Evolutionary conservation across 2,329 filamentous ascomycete species (phyloP).

Genomic region (Claviceps maximensis): DNA sequence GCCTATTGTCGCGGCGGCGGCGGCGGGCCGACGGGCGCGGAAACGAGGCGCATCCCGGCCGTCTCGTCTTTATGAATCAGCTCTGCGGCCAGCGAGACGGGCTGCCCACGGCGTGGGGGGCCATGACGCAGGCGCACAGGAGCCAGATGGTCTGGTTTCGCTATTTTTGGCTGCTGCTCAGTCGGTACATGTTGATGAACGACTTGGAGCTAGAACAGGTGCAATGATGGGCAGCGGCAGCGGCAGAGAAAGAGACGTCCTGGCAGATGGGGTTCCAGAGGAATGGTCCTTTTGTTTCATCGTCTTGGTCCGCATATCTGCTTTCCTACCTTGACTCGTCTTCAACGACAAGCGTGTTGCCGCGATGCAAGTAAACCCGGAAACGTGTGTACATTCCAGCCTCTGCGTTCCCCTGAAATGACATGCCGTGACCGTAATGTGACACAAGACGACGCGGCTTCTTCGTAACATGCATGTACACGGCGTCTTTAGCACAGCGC

Average conservation of each 20-base stretch:
- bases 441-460: too few species aligned
- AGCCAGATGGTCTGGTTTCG: slow-evolving; percentile 99
- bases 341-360: too few species aligned
- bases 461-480: too few species aligned
- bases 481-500: too few species aligned
- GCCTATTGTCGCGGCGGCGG: slow-evolving; percentile 9
- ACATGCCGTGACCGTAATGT: too few species aligned
- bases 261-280: too few species aligned
- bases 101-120: slow-evolving; percentile 52
- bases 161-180: slow-evolving; percentile 85
- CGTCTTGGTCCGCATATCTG: too few species aligned
- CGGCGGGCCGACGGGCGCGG: slow-evolving; percentile 12
- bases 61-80: slow-evolving; percentile 59
- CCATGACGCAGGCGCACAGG: slow-evolving; percentile 81
- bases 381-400: too few species aligned
- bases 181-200: slow-evolving; percentile 92
- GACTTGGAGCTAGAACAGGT: slow-evolving; percentile 51
- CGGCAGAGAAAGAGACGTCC: background rate
- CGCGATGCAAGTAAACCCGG: too few species aligned
- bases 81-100: slow-evolving; percentile 34
- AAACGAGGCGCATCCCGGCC: slow-evolving; percentile 30
- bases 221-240: slow-evolving; percentile 5
- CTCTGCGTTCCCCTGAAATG: too few species aligned
- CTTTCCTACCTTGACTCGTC: too few species aligned
- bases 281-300: too few species aligned